Evolutionary conservation across 2,329 filamentous ascomycete genomes (phyloP).

Genomic region (Helicocarpus griseus): DNA sequence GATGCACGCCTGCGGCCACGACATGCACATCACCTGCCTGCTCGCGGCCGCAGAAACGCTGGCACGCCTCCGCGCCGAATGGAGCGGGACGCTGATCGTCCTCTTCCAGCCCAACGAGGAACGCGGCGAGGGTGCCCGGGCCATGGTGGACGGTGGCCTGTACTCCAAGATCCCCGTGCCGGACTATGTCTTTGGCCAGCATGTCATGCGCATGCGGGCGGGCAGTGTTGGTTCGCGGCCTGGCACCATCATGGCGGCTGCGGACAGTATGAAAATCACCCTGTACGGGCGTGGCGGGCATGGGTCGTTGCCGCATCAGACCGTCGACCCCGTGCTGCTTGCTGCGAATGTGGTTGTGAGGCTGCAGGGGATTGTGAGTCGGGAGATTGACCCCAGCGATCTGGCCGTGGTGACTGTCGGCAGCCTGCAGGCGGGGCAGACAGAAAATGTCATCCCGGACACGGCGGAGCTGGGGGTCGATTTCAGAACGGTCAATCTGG

Average conservation of each 20-base stretch:
- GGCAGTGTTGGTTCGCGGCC: constrained; percentile 30
- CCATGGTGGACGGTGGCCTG: constrained; percentile 53
- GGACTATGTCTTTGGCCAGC: constrained; percentile 48
- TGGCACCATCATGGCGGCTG: constrained; percentile 35
- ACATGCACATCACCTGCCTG: constrained; percentile 50
- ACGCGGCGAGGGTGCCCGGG: constrained; percentile 49
- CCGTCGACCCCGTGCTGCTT: constrained; percentile 50
- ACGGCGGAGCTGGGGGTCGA: constrained; percentile 47
- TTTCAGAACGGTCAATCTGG: constrained; percentile 39
- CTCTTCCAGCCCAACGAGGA: constrained; percentile 63
- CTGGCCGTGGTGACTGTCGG: constrained; percentile 51
- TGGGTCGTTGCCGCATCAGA: constrained; percentile 46
- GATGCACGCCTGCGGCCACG: constrained; percentile 55
- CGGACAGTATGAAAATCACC: constrained; percentile 41
- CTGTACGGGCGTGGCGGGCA: constrained; percentile 52
- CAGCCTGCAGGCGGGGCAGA: constrained; percentile 48
- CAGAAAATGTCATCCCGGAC: constrained; percentile 52
- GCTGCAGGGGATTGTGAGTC: constrained; percentile 50
- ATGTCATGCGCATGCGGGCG: constrained; percentile 42
- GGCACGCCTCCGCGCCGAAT: constrained; percentile 31
- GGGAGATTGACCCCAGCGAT: constrained; percentile 45
- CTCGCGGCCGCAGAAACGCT: constrained; percentile 47
- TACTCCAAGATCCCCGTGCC: constrained; percentile 42
- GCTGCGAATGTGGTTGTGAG: constrained; percentile 47
- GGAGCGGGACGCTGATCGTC: constrained; percentile 55